Base-by-base conservation (phyloP, 2,329 filamentous ascomycete genomes). In the Colletotrichum sp. region DNA sequence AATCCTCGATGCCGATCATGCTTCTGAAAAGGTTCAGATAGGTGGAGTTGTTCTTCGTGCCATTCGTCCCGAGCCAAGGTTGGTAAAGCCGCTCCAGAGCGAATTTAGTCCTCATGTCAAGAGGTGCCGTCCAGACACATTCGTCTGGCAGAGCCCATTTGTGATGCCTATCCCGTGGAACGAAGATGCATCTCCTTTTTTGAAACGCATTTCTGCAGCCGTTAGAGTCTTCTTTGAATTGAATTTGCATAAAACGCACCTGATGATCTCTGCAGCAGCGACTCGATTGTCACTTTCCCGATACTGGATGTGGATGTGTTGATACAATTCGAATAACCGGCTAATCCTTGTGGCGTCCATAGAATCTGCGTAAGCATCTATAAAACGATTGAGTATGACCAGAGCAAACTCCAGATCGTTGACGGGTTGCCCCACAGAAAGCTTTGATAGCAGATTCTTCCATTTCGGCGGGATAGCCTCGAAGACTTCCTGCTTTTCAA, bases 21-120 rank as follows among this genome's bases (percentile, higher is more conserved):
- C n/a, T 55, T 4, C 21, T 55, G n/a, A 55, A 55, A 3, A 55
- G 18, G n/a, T 55, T 55, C 49, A 55, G 18, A 4, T 24, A 55
- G n/a, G 21, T 24, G 49, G 49, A 24, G 49, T 24, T 55, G 49
- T 15, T 55, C 0, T n/a, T 55, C 18, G 21, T 24, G 49, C 21
- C 10, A 1, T 55, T 24, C 0, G 21, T 3, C 10, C 49, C 15
- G 6, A 55, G 3, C 49, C 62, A 65, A 65, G 62, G 62, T 26
- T 65, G 32, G 39, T 74, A 74, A 30, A 74, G 71, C 21, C 60
- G 65, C 57, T 74, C 34, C 24, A 74, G 71, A 39, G 65, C 24
- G 32, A 36, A 55, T 60, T 34, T 57, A 9, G 55, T 36, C 12
- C n/a, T 21, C 71, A 69, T 74, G 9, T 59, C 64, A 8, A 44